Base-by-base conservation (phyloP, 2,329 filamentous ascomycete species). In the Fusarium palustre region DNA sequence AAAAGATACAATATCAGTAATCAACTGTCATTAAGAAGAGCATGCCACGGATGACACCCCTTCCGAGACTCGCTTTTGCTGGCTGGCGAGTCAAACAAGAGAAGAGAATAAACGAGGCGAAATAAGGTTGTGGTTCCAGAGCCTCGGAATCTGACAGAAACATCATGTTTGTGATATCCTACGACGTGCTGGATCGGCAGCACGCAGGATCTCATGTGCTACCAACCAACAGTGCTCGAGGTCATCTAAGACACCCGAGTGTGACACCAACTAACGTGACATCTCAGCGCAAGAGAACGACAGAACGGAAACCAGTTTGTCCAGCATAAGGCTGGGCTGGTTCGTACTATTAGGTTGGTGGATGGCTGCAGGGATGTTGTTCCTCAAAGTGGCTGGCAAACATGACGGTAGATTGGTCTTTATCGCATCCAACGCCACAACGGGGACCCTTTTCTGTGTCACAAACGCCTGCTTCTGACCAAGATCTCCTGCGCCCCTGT, bases 171-270 rank as follows among this genome's bases (percentile, higher is more conserved):
- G 60, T 58, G 55, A 42, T 56, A 65, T 49, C 57, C 41, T 50
- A 58, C 53, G 49, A 64, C 25, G 56, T 71, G 69, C 72, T 72
- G 71, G 67, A 74, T 74, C 72, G 64, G 59, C 46, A 55, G 48
- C 55, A 66, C 64, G 56, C 64, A 49, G 61, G 63, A 74, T 75
- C 70, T 72, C 62, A 55, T 39, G 71, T 75, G 50, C n/a, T 59
- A 74, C 70, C 59, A 24, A 34, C 36, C 28, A 34, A 41, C 48
- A 36, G 22, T 49, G 52, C 36, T 50, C 47, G 50, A 53, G 38
- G 34, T 25, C 55, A 34, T 28, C 25, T 42, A 53, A 36, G 43
- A 56, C 50, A 54, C 39, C 52, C 57, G 43, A 64, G 49, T 18
- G 58, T 68, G 53, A 59, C 64, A 61, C 58, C 24, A 53, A 49